A percentile compares a stretch with the other conserved stretches of the same genome.
Evolutionary conservation across 1,139 yeast genomes (phyloP).

Genomic region (Insectozyma bohioensis): DNA sequence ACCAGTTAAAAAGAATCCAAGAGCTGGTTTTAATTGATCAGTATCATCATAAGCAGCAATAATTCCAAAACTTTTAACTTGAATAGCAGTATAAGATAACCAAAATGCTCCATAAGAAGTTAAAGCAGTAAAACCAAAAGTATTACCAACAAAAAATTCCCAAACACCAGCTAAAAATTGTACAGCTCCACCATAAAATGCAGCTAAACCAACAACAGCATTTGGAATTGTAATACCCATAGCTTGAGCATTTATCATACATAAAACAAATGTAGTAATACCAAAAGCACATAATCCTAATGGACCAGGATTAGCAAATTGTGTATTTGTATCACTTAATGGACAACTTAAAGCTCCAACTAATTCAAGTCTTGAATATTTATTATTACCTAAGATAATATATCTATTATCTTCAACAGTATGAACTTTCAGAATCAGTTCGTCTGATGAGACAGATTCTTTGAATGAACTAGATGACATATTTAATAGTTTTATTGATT

Average conservation of each 20-base stretch:
- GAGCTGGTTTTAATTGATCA: constrained; percentile 29
- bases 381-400: neutral
- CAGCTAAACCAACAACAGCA: constrained; percentile 43
- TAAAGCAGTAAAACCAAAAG: constrained; percentile 45
- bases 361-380: constrained; percentile 1
- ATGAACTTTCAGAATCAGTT: neutral
- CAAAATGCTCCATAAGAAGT: constrained; percentile 47
- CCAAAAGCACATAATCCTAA: constrained; percentile 55
- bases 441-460: neutral
- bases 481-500: too few relatives aligned
- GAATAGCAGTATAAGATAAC: constrained; percentile 40
- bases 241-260: constrained; percentile 42
- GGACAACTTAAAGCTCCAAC: neutral
- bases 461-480: too few relatives aligned
- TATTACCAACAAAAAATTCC: constrained; percentile 44
- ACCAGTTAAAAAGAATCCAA: constrained; percentile 42
- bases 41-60: constrained; percentile 50
- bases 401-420: neutral
- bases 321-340: neutral
- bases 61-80: constrained; percentile 48
- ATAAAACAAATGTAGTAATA: constrained; percentile 47
- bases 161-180: constrained; percentile 53
- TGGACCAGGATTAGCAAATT: constrained; percentile 1
- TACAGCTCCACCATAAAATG: constrained; percentile 48
- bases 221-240: constrained; percentile 38